Evolutionary conservation across 495 filamentous ascomycete genomes (phyloP), one percentile per base, ranked within the genome.

Genomic region (Hypomontagnella submonticulosa): DNA sequence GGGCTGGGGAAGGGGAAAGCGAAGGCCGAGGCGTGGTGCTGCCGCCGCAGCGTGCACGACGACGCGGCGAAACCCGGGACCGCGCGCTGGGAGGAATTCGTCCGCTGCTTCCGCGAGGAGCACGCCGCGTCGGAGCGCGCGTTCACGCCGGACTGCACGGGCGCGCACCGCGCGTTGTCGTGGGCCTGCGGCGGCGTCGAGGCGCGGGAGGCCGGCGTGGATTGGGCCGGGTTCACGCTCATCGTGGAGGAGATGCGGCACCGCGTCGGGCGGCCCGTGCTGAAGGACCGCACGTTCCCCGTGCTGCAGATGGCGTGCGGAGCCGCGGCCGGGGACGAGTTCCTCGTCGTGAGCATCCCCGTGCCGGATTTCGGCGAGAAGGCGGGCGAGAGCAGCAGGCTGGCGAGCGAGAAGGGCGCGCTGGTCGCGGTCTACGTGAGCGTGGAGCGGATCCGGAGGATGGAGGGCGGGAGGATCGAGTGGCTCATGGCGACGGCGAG

Each of bases 401-500:
- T 73, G 8, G 65, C 80, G 9, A 62, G 64, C 8, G 75, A 77
- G n/a, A 79, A 75, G 49, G 79, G 75, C 36, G 71, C 81, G 4
- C 78, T 86, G 19, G 76, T 85, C 48, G 86, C 78, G 34, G 74
- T 74, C 3, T 90, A 92, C 61, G 82, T 80, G 2, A 86, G 85
- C 58, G 78, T 91, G 2, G 90, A 92, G 77, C 75, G 81, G 30
- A 79, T 89, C 1, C 67, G 77, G 44, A 79, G 74, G 33, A 37
- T 75, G 1, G 65, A 43, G 2, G 16, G 52, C 4, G 75, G 66
- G 16, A 71, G 79, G 30, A 78, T 89, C 30, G 79, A 85, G 61
- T 92, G 88, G 88, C 80, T 85, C 4, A 89, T 91, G 84, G 85
- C 85, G 3, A 91, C 89, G 42, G 84, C 86, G n/a, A 88, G 87